phyloP scores from a whole-genome alignment of 139 green algal genomes.

The Chlorella sp. region DNA sequence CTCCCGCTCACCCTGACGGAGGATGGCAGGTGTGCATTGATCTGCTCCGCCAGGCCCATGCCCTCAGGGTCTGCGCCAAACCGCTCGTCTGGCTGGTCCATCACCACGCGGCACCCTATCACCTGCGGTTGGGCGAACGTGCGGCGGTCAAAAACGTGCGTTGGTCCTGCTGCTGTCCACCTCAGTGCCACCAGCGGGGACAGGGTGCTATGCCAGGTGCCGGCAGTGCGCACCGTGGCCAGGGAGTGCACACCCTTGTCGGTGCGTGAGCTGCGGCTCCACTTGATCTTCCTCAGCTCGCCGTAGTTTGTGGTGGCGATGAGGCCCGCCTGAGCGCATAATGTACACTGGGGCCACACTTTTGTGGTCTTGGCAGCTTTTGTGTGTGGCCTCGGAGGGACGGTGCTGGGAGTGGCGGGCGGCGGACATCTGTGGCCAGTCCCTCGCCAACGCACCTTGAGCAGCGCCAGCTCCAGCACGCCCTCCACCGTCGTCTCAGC shows the following conservation, averaged over 20 bases:
- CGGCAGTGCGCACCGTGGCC: constrained; percentile 26
- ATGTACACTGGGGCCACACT: not conserved
- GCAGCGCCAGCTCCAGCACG: constrained; percentile 53
- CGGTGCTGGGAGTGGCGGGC: not conserved
- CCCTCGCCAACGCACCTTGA: not conserved
- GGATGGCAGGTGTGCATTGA: constrained; percentile 76
- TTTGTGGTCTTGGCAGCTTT: not conserved
- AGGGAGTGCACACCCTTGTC: constrained; percentile 93
- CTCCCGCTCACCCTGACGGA: constrained; percentile 66
- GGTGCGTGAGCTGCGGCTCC: constrained; percentile 82
- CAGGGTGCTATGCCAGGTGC: not conserved
- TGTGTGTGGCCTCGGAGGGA: not conserved
- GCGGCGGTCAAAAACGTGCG: constrained; percentile 12
- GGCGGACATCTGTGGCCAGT: too few species aligned
- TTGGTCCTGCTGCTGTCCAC: not conserved
- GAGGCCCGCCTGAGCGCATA: not conserved
- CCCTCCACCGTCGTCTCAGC: constrained; percentile 43
- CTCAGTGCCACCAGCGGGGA: not conserved
- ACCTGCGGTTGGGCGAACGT: constrained; percentile 16
- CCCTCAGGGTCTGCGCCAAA: constrained; percentile 32
- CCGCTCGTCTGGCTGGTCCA: constrained; percentile 4
- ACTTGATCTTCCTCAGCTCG: constrained; percentile 38
- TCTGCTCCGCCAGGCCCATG: constrained; percentile 46
- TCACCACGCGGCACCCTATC: constrained; percentile 37
- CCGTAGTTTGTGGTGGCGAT: constrained; percentile 11